These are phyloP conservation scores for Annulohypoxylon moriforme DNA, from an alignment of 495 filamentous ascomycete species.

Conservation along the genomic window DNA sequence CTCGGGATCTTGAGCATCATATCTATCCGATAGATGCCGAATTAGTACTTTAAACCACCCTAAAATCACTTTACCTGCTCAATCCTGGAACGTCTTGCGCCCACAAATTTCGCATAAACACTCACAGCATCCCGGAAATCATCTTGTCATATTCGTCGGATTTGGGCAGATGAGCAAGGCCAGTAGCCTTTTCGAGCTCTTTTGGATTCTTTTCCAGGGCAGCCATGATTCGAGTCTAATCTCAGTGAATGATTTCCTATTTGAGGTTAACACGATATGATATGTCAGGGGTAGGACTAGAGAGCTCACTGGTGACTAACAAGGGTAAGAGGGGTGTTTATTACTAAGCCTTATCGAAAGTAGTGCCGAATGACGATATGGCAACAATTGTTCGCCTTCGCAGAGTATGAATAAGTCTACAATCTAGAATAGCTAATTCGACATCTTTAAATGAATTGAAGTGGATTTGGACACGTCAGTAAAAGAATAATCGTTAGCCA, in stretches of 20 bases:
- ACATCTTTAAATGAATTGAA: background rate
- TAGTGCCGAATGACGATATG: too few relatives aligned
- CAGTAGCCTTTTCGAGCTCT: slow-evolving; percentile 58
- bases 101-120: slow-evolving; percentile 1
- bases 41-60: background rate
- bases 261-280: background rate
- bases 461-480: slow-evolving; percentile 23
- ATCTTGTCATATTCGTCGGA: slow-evolving; percentile 66
- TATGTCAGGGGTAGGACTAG: background rate
- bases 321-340: background rate
- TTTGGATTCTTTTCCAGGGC: slow-evolving; percentile 56
- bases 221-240: slow-evolving; percentile 46
- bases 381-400: too few relatives aligned
- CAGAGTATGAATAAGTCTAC: too few relatives aligned
- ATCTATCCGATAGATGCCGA: too few relatives aligned
- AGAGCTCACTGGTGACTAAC: background rate
- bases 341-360: background rate
- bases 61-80: too few relatives aligned
- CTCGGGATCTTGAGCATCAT: slow-evolving; percentile 57
- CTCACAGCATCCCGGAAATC: slow-evolving; percentile 67
- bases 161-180: slow-evolving; percentile 55
- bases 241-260: background rate
- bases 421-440: background rate
- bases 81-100: background rate
- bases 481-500: slow-evolving; percentile 1